Percentiles rank a stretch among this genome's conserved stretches.
phyloP scores from a whole-genome alignment of 148 eudicot species.

The Nepenthes mirabilis region DNA sequence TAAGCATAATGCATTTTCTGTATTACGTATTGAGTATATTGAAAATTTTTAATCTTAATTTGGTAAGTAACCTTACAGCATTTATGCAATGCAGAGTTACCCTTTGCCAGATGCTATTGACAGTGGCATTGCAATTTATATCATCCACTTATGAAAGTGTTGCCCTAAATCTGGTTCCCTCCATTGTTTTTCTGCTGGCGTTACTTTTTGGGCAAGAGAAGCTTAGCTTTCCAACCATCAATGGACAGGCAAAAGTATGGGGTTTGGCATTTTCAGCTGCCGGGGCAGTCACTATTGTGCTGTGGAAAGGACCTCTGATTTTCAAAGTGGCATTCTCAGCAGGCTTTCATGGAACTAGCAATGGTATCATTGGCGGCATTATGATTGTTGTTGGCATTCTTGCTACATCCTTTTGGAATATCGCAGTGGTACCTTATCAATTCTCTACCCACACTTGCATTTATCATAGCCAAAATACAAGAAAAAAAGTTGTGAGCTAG shows the following conservation, averaged over 20 bases:
- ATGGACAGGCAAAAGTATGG: neutral
- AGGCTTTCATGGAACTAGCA: neutral
- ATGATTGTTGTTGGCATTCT: conserved; percentile 1
- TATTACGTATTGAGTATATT: too few species aligned
- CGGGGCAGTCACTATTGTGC: neutral
- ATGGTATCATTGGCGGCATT: neutral
- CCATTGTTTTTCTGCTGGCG: neutral
- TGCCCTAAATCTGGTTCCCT: neutral
- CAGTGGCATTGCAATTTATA: neutral
- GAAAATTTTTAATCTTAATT: too few species aligned
- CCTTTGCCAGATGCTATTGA: neutral
- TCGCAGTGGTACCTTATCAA: neutral
- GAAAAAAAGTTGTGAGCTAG: too few species aligned
- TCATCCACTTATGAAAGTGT: neutral
- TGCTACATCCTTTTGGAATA: neutral
- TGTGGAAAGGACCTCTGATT: neutral
- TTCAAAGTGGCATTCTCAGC: neutral
- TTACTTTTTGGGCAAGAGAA: neutral
- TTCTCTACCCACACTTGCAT: too few species aligned
- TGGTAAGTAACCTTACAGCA: too few species aligned
- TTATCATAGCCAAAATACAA: too few species aligned
- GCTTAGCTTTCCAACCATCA: conserved; percentile 1
- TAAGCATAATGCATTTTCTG: too few species aligned
- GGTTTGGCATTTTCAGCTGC: conserved; percentile 1
- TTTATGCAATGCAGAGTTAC: neutral